Percentiles rank a stretch among this genome's conserved stretches.
phyloP scores from a whole-genome alignment of 495 filamentous ascomycete species.

The Hypoxylon trugodes region DNA sequence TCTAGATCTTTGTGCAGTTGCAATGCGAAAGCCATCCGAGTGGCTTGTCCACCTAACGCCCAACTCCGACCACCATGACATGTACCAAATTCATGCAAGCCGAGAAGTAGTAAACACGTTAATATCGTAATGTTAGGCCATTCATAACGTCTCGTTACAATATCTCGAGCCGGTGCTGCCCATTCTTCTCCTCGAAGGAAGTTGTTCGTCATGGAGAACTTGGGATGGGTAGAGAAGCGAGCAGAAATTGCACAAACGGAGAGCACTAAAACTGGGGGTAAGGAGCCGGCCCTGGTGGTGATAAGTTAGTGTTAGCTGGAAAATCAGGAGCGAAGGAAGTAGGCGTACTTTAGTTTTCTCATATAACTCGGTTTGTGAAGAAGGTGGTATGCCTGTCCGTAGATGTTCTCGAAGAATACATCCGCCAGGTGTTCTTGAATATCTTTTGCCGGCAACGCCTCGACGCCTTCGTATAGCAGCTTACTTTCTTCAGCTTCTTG shows the following conservation, averaged over 20 bases:
- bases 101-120: constrained; percentile 85
- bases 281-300: constrained; percentile 55
- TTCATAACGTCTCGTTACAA: constrained; percentile 85
- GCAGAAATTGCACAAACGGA: constrained; percentile 93
- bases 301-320: constrained; percentile 34
- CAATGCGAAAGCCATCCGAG: constrained; percentile 95
- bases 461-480: constrained; percentile 79
- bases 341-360: constrained; percentile 73
- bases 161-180: constrained; percentile 84
- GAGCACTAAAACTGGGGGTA: constrained; percentile 87
- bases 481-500: constrained; percentile 75
- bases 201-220: constrained; percentile 79
- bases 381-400: constrained; percentile 94
- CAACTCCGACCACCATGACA: constrained; percentile 96
- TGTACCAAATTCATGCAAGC: constrained; percentile 94
- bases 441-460: constrained; percentile 84
- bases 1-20: constrained; percentile 95
- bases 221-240: constrained; percentile 94
- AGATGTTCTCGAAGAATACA: constrained; percentile 94
- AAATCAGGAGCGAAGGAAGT: constrained; percentile 5
- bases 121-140: constrained; percentile 96
- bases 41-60: constrained; percentile 93
- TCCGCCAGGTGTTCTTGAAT: constrained; percentile 94
- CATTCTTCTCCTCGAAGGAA: constrained; percentile 93
- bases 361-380: constrained; percentile 98